Conservation (phyloP, 2,329 filamentous ascomycete genomes). For the Fusarium liriodendri region DNA sequence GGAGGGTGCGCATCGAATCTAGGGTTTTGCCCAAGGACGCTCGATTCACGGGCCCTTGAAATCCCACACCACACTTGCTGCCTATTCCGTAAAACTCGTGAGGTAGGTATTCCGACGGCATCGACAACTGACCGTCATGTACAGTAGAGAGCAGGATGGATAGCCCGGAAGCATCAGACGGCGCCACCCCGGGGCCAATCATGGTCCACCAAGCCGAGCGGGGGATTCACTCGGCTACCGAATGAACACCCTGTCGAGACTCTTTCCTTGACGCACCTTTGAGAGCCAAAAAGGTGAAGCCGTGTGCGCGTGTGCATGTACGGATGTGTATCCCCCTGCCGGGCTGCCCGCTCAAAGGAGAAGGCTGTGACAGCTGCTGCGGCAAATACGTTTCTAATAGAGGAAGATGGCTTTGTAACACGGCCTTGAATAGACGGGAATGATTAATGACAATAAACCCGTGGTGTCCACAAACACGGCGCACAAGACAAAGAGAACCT, state of each 20-base stretch:
- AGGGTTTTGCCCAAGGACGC: not conserved
- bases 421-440: not conserved
- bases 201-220: constrained; percentile 13
- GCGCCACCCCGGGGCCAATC: constrained; percentile 21
- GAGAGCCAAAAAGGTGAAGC: constrained; percentile 13
- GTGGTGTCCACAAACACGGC: constrained; percentile 14
- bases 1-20: not conserved
- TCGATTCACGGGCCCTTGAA: not conserved
- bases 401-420: not conserved
- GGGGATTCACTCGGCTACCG: constrained; percentile 2
- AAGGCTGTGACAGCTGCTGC: not conserved
- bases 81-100: not conserved
- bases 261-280: not conserved
- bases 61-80: not conserved
- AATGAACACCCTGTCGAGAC: not conserved
- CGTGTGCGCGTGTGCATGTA: not conserved
- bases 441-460: not conserved
- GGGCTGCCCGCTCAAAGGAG: not conserved
- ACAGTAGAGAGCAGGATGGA: not conserved
- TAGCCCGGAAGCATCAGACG: not conserved
- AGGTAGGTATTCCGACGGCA: not conserved
- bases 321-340: not conserved
- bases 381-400: not conserved
- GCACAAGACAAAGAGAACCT: constrained; percentile 14
- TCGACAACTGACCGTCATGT: not conserved